phyloP scores from a whole-genome alignment of 805 yeast species.

The Candida nonsorbophila region DNA sequence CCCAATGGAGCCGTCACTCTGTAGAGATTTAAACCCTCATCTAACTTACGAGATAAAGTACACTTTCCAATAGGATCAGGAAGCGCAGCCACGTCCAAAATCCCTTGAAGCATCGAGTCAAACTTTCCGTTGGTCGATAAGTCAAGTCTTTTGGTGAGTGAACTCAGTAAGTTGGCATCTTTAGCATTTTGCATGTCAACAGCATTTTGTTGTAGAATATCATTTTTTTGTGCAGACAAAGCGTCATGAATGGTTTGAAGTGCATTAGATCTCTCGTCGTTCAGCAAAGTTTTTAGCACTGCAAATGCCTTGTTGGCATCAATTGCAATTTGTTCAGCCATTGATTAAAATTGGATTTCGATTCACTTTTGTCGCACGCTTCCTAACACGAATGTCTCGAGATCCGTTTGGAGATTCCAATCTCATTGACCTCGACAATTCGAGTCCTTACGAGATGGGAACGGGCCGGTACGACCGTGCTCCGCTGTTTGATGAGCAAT shows the following conservation, averaged over 20 bases:
- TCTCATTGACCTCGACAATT: constrained; percentile 21
- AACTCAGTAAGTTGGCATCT: constrained; percentile 53
- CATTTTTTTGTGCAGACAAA: constrained; percentile 51
- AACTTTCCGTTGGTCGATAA: constrained; percentile 77
- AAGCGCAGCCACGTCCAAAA: constrained; percentile 81
- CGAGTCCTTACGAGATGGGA: constrained; percentile 1
- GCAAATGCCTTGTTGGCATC: constrained; percentile 83
- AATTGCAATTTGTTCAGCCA: constrained; percentile 52
- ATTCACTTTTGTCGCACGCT: too few relatives aligned
- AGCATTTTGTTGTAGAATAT: constrained; percentile 67
- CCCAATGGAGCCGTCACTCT: constrained; percentile 94
- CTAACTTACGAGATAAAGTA: constrained; percentile 77
- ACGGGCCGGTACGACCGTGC: too few relatives aligned
- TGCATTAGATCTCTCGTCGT: constrained; percentile 70
- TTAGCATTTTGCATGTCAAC: constrained; percentile 70
- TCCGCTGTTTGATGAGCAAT: too few relatives aligned
- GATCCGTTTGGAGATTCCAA: constrained; percentile 17
- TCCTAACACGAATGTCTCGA: neutral
- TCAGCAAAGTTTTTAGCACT: constrained; percentile 67
- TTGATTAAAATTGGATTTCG: too few relatives aligned
- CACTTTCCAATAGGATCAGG: constrained; percentile 92
- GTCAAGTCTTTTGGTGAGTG: constrained; percentile 82
- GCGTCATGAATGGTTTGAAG: constrained; percentile 69
- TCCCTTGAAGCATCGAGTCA: constrained; percentile 92
- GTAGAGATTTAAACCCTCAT: constrained; percentile 80